These are phyloP conservation scores for Coniella vitis DNA, from an alignment of 2,329 filamentous ascomycete species.

Conservation along the genomic window DNA sequence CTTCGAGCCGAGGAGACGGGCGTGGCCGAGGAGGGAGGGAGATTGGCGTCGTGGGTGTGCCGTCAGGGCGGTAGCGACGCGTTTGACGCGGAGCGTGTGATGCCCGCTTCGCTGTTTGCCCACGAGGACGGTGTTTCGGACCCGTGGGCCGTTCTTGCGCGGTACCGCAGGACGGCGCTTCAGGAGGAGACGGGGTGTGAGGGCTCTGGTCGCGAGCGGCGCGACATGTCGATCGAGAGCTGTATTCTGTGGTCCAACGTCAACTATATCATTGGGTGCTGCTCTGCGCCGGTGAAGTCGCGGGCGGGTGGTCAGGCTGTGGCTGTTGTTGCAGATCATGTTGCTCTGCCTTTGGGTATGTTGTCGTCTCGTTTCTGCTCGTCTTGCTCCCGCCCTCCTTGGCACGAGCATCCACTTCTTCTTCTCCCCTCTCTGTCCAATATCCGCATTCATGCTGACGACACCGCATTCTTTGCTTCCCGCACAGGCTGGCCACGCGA, in stretches of 20 bases:
- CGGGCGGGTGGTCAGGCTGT: background rate
- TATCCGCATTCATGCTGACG: too few species aligned
- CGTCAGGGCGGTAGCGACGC: background rate
- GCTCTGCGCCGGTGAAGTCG: slow-evolving; percentile 8
- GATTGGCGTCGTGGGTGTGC: background rate
- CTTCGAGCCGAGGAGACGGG: background rate
- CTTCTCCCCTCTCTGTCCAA: background rate
- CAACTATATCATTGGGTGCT: slow-evolving; percentile 19
- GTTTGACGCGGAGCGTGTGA: background rate
- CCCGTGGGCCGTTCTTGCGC: background rate
- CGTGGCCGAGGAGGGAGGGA: background rate
- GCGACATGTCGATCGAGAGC: slow-evolving; percentile 10
- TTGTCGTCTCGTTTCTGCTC: background rate
- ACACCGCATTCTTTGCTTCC: too few species aligned
- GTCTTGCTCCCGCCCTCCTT: too few species aligned
- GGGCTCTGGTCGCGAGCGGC: too few species aligned
- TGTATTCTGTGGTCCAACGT: slow-evolving; percentile 17
- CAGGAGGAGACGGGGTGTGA: background rate
- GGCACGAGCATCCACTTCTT: background rate
- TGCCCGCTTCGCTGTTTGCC: background rate
- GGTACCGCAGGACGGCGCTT: background rate
- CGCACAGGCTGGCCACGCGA: slow-evolving; percentile 18
- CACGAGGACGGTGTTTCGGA: background rate
- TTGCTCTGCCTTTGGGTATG: slow-evolving; percentile 17
- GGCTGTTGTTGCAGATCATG: slow-evolving; percentile 18